Conservation (phyloP, 169 alveolate species). For the Miamiensis avidus region DNA sequence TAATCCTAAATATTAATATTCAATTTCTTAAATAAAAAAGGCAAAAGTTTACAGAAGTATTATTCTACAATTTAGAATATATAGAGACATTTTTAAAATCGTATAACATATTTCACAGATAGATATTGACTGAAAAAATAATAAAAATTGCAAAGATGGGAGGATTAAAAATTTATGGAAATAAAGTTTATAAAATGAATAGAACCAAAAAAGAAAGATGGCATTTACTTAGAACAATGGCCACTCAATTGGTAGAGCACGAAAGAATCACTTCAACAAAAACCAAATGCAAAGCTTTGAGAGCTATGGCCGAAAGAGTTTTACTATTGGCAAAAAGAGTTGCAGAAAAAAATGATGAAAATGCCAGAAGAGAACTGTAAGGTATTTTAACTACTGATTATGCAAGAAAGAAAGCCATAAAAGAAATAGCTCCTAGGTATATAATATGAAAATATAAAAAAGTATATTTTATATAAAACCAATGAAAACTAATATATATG, state of each 20-base stretch:
- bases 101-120: too few relatives aligned
- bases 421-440: constrained; percentile 20
- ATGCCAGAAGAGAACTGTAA: constrained; percentile 9
- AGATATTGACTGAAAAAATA: too few relatives aligned
- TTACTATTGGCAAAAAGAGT: constrained; percentile 28
- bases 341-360: constrained; percentile 1
- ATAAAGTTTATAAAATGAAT: constrained; percentile 11
- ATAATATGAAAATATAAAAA: too few relatives aligned
- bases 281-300: constrained; percentile 38
- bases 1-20: too few relatives aligned
- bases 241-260: constrained; percentile 37
- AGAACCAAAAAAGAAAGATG: constrained; percentile 15
- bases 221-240: constrained; percentile 35
- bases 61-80: too few relatives aligned
- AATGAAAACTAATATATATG: too few relatives aligned
- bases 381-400: constrained; percentile 1
- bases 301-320: constrained; percentile 47
- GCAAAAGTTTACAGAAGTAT: too few relatives aligned
- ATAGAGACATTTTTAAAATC: too few relatives aligned
- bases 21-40: too few relatives aligned
- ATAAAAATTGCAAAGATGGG: too few relatives aligned
- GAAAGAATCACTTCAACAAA: constrained; percentile 48
- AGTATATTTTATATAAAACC: too few relatives aligned
- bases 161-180: constrained; percentile 21
- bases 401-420: constrained; percentile 14